Base-by-base conservation (phyloP, 768 basidiomycete species). In the Cytidiella melzeri region DNA sequence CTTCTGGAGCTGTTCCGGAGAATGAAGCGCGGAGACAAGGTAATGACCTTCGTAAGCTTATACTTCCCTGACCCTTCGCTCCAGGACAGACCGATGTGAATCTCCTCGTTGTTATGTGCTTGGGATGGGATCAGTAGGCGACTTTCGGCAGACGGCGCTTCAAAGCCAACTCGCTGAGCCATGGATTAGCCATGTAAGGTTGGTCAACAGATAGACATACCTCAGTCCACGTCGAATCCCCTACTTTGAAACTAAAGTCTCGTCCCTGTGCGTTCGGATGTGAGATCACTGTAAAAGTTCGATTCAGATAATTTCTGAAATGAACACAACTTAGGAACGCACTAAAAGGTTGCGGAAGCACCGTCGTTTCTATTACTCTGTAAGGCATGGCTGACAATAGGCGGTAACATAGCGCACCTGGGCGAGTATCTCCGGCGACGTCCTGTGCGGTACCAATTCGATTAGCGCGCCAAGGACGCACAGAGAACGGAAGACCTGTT, bases 31-130 rank as follows among this genome's bases (percentile, higher is more conserved):
- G 96, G 96, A 6, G 88, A 75, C 30, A 98, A 69, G 0, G 89
- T 94, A 55, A 99, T 83, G 56, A 97, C 85, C 69, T 97, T 98
- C 23, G 86, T 87, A 27, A 98, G 71, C 62, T 97, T 97, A 66
- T 97, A 98, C 73, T 96, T 97, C 28, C 96, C 96, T n/a, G 84
- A 71, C 1, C 94, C 96, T 66, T 95, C 93, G 15, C 79, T 76
- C 81, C 94, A 98, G 4, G 92, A 94, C 34, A 99, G 58, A 1
- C 95, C 96, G 41, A 90, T 66, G 62, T 93, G 88, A 45, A 83
- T 75, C 61, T 84, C 81, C 41, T 87, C 81, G 2, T 75, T 68
- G 54, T 73, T 81, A 45, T 82, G 81, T 25, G 70, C 71, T 38
- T 76, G 68, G 7, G 85, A 83, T 2, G 81, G 73, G 37, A 92